A percentile compares a stretch with the other conserved stretches of the same genome.
These are phyloP conservation scores for Pseudogymnoascus pannorum DNA, from an alignment of 2,329 filamentous ascomycete species.

Conservation along the genomic window DNA sequence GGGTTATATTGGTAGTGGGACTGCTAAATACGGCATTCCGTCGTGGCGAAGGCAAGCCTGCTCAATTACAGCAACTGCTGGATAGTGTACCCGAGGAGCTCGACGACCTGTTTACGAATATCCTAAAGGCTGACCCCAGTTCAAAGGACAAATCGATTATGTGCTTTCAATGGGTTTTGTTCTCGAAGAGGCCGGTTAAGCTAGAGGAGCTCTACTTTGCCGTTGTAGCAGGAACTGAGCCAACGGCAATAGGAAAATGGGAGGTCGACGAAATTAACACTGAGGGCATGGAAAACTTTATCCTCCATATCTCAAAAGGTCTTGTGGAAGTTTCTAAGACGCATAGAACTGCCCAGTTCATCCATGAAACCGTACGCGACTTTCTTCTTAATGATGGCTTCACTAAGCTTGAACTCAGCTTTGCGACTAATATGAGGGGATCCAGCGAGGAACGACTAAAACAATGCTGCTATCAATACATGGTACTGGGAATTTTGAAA, in stretches of 20 bases:
- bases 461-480: slow-evolving; percentile 36
- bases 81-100: slow-evolving; percentile 33
- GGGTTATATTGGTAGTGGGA: slow-evolving; percentile 23
- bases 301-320: slow-evolving; percentile 37
- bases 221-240: slow-evolving; percentile 26
- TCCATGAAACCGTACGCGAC: slow-evolving; percentile 35
- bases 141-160: slow-evolving; percentile 36
- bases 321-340: slow-evolving; percentile 31
- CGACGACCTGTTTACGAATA: slow-evolving; percentile 42
- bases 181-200: slow-evolving; percentile 36
- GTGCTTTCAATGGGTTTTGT: slow-evolving; percentile 48
- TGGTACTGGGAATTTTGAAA: slow-evolving; percentile 24
- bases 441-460: slow-evolving; percentile 36
- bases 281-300: slow-evolving; percentile 29
- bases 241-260: slow-evolving; percentile 16
- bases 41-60: slow-evolving; percentile 11
- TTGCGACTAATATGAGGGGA: not conserved
- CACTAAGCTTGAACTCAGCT: not conserved
- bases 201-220: slow-evolving; percentile 41
- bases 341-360: slow-evolving; percentile 33
- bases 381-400: slow-evolving; percentile 20
- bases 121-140: slow-evolving; percentile 39
- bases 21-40: slow-evolving; percentile 38
- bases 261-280: slow-evolving; percentile 20
- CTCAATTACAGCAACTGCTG: not conserved